Conservation (phyloP, 352 stramenopile species). For the Thalassiosira mediterranea region DNA sequence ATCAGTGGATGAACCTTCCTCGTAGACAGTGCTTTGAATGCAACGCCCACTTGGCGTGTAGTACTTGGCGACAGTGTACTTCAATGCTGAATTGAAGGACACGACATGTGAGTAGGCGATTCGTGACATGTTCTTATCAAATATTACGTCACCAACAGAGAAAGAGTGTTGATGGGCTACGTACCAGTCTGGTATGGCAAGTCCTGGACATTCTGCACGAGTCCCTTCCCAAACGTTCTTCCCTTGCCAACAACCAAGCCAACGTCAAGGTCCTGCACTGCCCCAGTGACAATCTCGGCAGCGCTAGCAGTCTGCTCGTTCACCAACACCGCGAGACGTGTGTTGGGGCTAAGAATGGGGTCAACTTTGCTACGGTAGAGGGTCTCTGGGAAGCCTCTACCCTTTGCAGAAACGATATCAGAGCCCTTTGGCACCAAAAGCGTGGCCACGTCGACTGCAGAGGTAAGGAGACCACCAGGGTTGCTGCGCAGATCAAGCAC, state of each 20-base stretch:
- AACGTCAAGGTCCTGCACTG: constrained; percentile 87
- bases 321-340: constrained; percentile 85
- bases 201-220: constrained; percentile 88
- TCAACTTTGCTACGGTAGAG: constrained; percentile 82
- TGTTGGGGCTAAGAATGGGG: constrained; percentile 74
- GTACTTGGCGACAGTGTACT: constrained; percentile 90
- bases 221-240: constrained; percentile 87
- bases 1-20: constrained; percentile 55
- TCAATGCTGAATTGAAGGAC: constrained; percentile 85
- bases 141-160: too few species aligned
- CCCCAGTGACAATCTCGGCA: constrained; percentile 88
- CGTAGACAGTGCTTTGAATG: constrained; percentile 85
- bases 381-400: constrained; percentile 83
- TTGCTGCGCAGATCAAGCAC: constrained; percentile 88
- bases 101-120: too few species aligned
- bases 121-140: too few species aligned
- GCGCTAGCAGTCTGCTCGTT: constrained; percentile 86
- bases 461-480: constrained; percentile 86
- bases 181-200: constrained; percentile 65
- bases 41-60: constrained; percentile 87
- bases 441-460: constrained; percentile 86
- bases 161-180: too few species aligned
- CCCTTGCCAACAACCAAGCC: constrained; percentile 86
- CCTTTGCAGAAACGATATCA: constrained; percentile 86
- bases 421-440: constrained; percentile 86